Base-by-base conservation (phyloP, 2,329 filamentous ascomycete species). In the Talaromyces sp. region DNA sequence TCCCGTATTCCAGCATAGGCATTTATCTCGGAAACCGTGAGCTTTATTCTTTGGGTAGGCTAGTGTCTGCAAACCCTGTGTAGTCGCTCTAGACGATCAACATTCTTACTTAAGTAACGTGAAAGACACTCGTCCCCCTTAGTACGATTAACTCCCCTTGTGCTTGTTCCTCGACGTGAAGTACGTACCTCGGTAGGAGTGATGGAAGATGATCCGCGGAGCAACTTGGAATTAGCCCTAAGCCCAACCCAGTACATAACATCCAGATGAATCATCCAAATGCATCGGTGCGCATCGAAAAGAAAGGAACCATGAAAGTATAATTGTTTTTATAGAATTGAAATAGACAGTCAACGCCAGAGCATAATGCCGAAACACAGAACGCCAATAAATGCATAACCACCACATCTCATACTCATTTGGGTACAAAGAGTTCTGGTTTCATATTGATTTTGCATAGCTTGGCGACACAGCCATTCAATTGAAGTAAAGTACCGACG, bases 361-460 rank as follows among this genome's bases (percentile, higher is more conserved):
- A 56, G n/a, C n/a, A 47, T 15, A 47, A 60, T 47, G 59, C 59
- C 59, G 29, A 19, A 40, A 13, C 27, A 38, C 53, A 13, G 15
- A 63, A 63, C 61, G 36, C 61, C 61, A 58, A n/a, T 58, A 22
- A 49, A 63, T 63, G 61, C 61, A 63, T 29, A 43, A 31, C 15
- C 17, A 43, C 13, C n/a, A 40, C 38, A 56, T 51, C 13, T 13
- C 29, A 8, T 27, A 19, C n/a, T 59, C 36, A 53, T 31, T 19
- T 29, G 79, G 83, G 76, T 45, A 80, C 83, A 75, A 97, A 97
- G 67, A 90, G 85, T 76, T 91, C 89, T 2, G 92, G 91, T 74
- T 96, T 91, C 94, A 99, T 98, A 78, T 97, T 97, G 77, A 98
- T 89, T 83, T 91, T 96, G 81, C 92, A 95, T 65, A 99, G 83